Conservation (phyloP, 2,329 filamentous ascomycete species). For the Rugonectria rugulosa region DNA sequence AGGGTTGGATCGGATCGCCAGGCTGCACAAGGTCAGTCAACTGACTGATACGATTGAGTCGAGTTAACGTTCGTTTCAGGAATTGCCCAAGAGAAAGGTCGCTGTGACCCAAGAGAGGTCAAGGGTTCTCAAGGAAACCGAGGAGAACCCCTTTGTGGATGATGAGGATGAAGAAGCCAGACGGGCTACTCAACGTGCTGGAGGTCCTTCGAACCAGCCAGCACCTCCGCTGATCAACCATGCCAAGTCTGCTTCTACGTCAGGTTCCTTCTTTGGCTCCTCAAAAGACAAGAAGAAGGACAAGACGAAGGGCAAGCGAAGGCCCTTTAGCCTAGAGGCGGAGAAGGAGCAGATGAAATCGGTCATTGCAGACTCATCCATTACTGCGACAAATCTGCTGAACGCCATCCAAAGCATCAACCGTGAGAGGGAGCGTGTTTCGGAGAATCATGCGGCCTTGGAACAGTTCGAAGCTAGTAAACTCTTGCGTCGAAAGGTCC, state of each 20-base stretch:
- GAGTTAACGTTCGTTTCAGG: slow-evolving; percentile 47
- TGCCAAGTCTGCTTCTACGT: slow-evolving; percentile 50
- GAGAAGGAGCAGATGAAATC: slow-evolving; percentile 89
- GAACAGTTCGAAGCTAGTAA: slow-evolving; percentile 88
- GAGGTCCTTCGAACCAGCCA: slow-evolving; percentile 31
- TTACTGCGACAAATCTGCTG: slow-evolving; percentile 88
- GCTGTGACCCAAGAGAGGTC: slow-evolving; percentile 79
- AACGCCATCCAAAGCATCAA: slow-evolving; percentile 92
- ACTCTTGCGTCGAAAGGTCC: slow-evolving; percentile 79
- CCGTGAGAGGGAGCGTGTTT: slow-evolving; percentile 85
- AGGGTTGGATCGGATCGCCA: slow-evolving; percentile 81
- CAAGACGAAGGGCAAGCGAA: slow-evolving; percentile 64
- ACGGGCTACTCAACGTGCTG: slow-evolving; percentile 38
- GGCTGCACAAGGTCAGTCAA: slow-evolving; percentile 70
- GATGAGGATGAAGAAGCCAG: slow-evolving; percentile 64
- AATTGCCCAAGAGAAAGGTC: slow-evolving; percentile 73
- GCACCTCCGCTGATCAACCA: slow-evolving; percentile 19
- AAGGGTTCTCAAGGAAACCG: slow-evolving; percentile 83
- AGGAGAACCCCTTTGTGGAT: slow-evolving; percentile 73
- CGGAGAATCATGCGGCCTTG: slow-evolving; percentile 79
- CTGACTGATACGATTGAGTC: background rate
- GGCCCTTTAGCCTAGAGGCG: slow-evolving; percentile 81
- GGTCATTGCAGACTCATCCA: slow-evolving; percentile 87
- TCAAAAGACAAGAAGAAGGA: slow-evolving; percentile 63
- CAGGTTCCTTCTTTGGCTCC: slow-evolving; percentile 50